phyloP scores from a whole-genome alignment of 257 asterid species.

The Echites panduratus region DNA sequence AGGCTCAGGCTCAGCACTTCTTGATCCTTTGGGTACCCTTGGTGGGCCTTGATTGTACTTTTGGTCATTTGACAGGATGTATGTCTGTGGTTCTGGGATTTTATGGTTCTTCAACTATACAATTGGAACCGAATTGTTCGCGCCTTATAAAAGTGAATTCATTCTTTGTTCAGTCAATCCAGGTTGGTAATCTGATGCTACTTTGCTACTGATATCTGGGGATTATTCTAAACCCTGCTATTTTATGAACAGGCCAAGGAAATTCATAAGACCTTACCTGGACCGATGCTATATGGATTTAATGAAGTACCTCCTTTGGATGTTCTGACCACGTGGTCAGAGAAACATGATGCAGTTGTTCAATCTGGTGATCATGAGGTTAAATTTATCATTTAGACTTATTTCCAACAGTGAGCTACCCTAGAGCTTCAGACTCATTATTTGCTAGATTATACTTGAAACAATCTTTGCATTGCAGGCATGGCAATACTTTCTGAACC shows the following conservation, averaged over 20 bases:
- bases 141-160: constrained; percentile 18
- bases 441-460: background rate
- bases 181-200: background rate
- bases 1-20: background rate
- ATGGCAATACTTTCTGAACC: constrained; percentile 24
- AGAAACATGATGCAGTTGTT: constrained; percentile 18
- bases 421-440: background rate
- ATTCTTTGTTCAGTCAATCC: constrained; percentile 21
- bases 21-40: background rate
- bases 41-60: constrained; percentile 1
- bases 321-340: constrained; percentile 20
- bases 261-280: constrained; percentile 11
- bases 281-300: constrained; percentile 21
- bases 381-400: background rate
- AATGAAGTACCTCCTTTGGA: constrained; percentile 20
- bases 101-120: constrained; percentile 22
- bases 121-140: constrained; percentile 18
- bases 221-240: too few relatives aligned
- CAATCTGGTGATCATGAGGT: constrained; percentile 18
- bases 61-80: constrained; percentile 18
- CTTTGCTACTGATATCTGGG: background rate
- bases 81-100: constrained; percentile 21
- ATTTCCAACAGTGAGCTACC: background rate
- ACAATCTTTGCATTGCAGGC: constrained; percentile 9
- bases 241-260: constrained; percentile 16